Base-by-base conservation (phyloP, 2,329 filamentous ascomycete species). In the Pseudogymnoascus sp. region DNA sequence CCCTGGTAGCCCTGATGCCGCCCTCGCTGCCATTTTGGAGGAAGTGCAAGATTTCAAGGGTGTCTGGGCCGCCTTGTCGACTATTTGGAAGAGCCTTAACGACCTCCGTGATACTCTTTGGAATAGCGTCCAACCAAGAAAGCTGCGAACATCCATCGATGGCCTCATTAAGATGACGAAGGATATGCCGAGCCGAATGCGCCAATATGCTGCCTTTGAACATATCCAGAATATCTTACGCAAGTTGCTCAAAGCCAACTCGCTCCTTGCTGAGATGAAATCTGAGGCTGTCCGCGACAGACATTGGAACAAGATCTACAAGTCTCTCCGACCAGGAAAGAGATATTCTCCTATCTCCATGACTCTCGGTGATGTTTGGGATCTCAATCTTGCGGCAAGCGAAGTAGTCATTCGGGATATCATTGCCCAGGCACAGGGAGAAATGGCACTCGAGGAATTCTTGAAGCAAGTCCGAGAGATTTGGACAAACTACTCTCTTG, bases 21-120 rank as follows among this genome's bases (percentile, higher is more conserved):
- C 88, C n/a, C 84, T 99, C 20, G 81, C 84, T n/a, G 84, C 88
- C 25, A 89, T 97, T 7, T 80, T 97, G 14, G 93, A 97, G 72
- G 94, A 99, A 76, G 92, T 99, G 2, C 91, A 96, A 64, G 94
- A 99, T 74, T 99, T 99, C 78, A 96, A 96, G 76, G 97, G 93
- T 18, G 94, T 99, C 8, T 99, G 94, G 94, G 90, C 93, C 33
- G 93, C 90, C 57, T 79, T 99, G 58, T 93, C 91, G 22, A 96
- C 92, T 5, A 96, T 99, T 64, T 99, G 94, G 94, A 89, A 90
- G 72, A 96, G 90, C 71, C 79, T 99, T 63, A 94, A 97, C 70
- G 93, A 97, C 70, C 88, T 97, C 14, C 86, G 91, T 30, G 95
- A 99, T 69, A 89, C 86, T 59, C 82, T 96, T 1, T 99, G 95